Base-by-base conservation (phyloP, 345 rosid genomes). In the Heritiera fomes region DNA sequence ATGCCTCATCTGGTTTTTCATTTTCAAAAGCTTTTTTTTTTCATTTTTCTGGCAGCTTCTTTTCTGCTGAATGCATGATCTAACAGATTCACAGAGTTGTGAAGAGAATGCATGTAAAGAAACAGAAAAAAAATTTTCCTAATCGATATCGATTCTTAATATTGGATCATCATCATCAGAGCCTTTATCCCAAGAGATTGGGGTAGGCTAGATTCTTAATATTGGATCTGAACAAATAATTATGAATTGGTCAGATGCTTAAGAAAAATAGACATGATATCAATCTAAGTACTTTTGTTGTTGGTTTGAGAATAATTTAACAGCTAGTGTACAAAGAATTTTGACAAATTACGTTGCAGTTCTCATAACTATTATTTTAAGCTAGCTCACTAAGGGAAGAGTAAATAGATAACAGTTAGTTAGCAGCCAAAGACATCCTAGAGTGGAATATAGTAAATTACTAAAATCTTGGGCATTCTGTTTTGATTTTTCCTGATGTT, bases 401-500 rank as follows among this genome's bases (percentile, higher is more conserved):
- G 53, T n/a, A 61, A 23, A 52, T 40, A 14, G 58, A 49, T 47
- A 49, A 49, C 7, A 12, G 20, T 28, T 69, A 47, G 18, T 5
- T 71, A 49, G 60, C 28, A 50, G 73, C 60, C 60, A 50, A 71
- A 60, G 58, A 28, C 56, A 20, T 46, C 9, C 55, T 45, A 12
- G 73, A 68, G 14, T 6, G 9, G 53, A 45, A 68, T 45, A 45
- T 8, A 7, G 72, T 58, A 79, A 23, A 23, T 23, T 23, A 23
- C 28, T 23, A 23, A 23, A 23, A 18, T 60, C 17, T 30, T 49
- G 77, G 71, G 56, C 2, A 15, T 47, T 30, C 65, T 20, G 9
- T 15, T 41, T 75, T 75, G 5, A 47, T 49, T 52, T 81, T 34
- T 69, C 71, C 11, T 28, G 77, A 73, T 81, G 67, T 60, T 79